These are phyloP conservation scores for Odonthalia washingtoniensis DNA, from an alignment of 31 red algal species.

Conservation along the genomic window DNA sequence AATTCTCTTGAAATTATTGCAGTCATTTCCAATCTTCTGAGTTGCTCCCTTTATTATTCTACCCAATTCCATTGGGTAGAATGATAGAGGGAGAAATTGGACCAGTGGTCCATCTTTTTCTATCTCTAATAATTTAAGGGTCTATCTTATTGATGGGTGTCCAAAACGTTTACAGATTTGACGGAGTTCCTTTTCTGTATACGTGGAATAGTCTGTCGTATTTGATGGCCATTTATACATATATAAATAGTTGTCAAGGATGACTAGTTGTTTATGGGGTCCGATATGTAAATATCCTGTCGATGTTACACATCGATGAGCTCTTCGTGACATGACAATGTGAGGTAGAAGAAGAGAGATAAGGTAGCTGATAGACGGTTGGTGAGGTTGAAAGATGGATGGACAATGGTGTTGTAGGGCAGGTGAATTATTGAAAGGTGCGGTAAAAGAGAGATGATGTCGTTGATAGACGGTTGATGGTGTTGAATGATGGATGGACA, in stretches of 20 bases:
- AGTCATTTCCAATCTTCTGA: neutral
- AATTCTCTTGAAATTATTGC: neutral
- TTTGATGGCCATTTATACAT: conserved; percentile 12
- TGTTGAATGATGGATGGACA: too few species aligned
- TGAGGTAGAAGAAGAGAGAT: too few species aligned
- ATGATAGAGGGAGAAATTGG: too few species aligned
- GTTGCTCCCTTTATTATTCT: neutral
- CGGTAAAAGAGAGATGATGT: too few species aligned
- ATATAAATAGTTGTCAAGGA: conserved; percentile 19
- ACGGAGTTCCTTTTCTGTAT: conserved; percentile 15
- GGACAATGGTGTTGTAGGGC: too few species aligned
- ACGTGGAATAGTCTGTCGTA: neutral
- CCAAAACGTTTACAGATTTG: neutral
- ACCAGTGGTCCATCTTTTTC: neutral
- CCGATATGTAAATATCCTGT: neutral
- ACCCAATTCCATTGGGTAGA: too few species aligned
- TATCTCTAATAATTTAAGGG: neutral
- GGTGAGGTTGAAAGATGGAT: too few species aligned
- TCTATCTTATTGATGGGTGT: neutral
- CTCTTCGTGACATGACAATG: too few species aligned
- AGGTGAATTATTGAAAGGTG: too few species aligned
- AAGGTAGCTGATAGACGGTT: too few species aligned
- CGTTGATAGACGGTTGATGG: too few species aligned
- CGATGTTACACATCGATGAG: too few species aligned
- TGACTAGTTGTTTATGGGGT: neutral